Evolutionary conservation across 169 alveolate species (phyloP).

Genomic region (Nephromyces sp.): DNA sequence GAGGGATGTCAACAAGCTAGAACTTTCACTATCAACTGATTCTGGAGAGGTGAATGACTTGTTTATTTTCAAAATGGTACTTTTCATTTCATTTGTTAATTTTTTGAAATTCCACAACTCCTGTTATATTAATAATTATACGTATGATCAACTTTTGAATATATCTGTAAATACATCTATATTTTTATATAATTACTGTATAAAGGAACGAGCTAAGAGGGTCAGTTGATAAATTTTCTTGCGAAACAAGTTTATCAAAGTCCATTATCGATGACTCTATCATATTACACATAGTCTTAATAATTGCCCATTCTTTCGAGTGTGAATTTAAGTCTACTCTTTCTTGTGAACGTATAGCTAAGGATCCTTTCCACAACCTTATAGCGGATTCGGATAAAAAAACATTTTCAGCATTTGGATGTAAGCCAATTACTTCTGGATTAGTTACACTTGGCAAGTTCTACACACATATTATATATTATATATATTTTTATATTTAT

Average conservation of each 20-base stretch:
- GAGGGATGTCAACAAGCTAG: no score
- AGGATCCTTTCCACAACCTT: constrained; percentile 70
- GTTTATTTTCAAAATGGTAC: background rate
- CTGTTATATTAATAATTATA: background rate
- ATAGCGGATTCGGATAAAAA: constrained; percentile 79
- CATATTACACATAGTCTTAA: constrained; percentile 37
- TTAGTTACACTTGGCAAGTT: constrained; percentile 61
- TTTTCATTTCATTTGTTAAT: background rate
- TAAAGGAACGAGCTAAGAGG: constrained; percentile 16
- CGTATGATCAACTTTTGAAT: background rate
- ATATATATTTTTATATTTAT: background rate
- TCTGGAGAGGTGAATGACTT: no score
- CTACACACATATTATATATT: background rate
- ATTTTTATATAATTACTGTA: background rate
- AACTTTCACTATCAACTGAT: no score
- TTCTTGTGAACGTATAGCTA: background rate
- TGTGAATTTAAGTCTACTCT: background rate
- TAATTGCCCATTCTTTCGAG: constrained; percentile 13
- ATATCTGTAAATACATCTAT: background rate
- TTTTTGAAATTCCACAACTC: background rate
- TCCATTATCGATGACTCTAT: constrained; percentile 59
- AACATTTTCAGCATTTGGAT: constrained; percentile 84
- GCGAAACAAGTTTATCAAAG: constrained; percentile 53
- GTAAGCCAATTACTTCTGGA: constrained; percentile 85
- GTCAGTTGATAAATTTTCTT: constrained; percentile 70